phyloP scores from a whole-genome alignment of 768 basidiomycete species.

The Lactifluus hygrophoroides region DNA sequence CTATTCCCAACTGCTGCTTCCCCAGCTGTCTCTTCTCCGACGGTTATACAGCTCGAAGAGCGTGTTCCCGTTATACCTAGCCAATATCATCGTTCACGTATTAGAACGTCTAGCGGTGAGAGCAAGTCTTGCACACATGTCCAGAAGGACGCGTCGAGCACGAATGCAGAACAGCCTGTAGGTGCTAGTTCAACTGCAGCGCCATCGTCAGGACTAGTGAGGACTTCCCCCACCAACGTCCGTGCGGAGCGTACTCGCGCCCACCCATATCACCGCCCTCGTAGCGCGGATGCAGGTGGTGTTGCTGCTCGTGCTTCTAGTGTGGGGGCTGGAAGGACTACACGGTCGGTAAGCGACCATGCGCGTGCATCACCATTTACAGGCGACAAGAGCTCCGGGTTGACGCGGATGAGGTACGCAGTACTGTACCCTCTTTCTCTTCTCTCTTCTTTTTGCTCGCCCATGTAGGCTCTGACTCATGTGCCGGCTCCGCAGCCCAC shows the following conservation, averaged over 20 bases:
- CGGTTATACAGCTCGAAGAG: constrained; percentile 20
- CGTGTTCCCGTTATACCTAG: constrained; percentile 18
- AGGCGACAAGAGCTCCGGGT: constrained; percentile 2
- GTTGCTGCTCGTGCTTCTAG: not conserved
- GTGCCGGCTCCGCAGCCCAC: constrained; percentile 14
- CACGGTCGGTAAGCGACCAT: constrained; percentile 16
- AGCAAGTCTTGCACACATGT: constrained; percentile 10
- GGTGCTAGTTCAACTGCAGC: not conserved
- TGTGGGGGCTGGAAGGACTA: not conserved
- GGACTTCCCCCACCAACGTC: constrained; percentile 9
- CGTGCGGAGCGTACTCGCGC: constrained; percentile 14
- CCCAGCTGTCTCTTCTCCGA: constrained; percentile 9
- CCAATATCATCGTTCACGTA: constrained; percentile 18
- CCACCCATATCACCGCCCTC: constrained; percentile 20
- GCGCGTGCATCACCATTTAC: constrained; percentile 5
- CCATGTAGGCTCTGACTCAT: not conserved
- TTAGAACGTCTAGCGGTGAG: constrained; percentile 14
- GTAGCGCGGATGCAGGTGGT: constrained; percentile 10
- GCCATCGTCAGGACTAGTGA: constrained; percentile 11
- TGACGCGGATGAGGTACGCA: constrained; percentile 21
- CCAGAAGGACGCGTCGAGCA: constrained; percentile 12
- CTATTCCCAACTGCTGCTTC: constrained; percentile 6
- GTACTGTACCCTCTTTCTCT: not conserved
- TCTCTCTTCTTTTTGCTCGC: not conserved
- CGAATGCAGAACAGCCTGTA: constrained; percentile 10